Conservation (phyloP, 495 filamentous ascomycete species). For the Xanthoparmelia taractica region DNA sequence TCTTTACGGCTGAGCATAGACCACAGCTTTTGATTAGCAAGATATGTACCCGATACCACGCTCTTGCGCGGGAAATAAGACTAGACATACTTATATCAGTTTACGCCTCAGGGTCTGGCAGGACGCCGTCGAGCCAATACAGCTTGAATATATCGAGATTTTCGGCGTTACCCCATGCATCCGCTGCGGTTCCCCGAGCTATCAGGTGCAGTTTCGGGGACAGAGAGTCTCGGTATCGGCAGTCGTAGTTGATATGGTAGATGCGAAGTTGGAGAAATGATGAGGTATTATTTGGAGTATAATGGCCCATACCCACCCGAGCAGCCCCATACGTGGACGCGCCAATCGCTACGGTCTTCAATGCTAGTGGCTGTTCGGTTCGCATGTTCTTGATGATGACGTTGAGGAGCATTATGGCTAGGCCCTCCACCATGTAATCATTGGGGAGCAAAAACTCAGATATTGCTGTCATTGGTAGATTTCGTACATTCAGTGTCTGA, state of each 20-base stretch:
- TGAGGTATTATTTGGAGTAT: not conserved
- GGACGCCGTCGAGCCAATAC: not conserved
- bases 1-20: not conserved
- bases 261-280: not conserved
- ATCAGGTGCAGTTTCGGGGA: not conserved
- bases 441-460: not conserved
- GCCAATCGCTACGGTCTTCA: not conserved
- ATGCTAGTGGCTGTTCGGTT: not conserved
- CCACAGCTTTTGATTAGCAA: not conserved
- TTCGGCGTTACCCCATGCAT: not conserved
- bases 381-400: not conserved
- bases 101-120: not conserved
- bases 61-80: not conserved
- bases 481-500: not conserved
- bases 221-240: not conserved
- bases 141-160: not conserved
- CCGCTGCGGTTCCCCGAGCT: not conserved
- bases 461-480: not conserved
- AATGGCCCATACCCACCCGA: not conserved
- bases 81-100: not conserved
- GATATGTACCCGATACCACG: not conserved
- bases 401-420: not conserved
- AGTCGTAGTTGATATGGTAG: slow-evolving; percentile 3
- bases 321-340: not conserved
- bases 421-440: not conserved